These are phyloP conservation scores for Debaryomyces sp. DNA, from an alignment of 1,139 yeast genomes.

Conservation along the genomic window DNA sequence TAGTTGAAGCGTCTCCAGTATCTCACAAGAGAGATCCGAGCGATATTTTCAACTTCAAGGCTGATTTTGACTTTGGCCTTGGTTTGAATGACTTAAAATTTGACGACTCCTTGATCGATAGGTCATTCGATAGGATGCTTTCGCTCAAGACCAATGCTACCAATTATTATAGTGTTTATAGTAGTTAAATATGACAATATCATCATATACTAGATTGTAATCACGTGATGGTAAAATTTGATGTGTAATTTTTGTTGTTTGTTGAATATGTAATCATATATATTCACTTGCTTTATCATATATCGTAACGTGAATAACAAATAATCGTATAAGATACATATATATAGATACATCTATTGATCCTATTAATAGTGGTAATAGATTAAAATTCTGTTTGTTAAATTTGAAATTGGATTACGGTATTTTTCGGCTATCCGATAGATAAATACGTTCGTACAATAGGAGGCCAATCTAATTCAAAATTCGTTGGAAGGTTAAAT, in stretches of 20 bases:
- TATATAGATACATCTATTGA: conserved; percentile 1
- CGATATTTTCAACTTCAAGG: conserved; percentile 8
- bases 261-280: background rate
- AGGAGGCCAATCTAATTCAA: background rate
- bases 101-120: background rate
- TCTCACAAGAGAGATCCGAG: conserved; percentile 5
- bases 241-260: conserved; percentile 4
- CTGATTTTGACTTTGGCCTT: conserved; percentile 12
- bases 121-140: background rate
- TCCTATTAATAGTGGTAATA: conserved; percentile 2
- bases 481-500: background rate
- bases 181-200: background rate
- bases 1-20: conserved; percentile 10
- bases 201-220: background rate
- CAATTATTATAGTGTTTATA: conserved; percentile 6
- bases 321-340: background rate
- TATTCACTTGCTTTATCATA: conserved; percentile 3
- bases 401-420: conserved; percentile 1
- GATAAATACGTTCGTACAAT: conserved; percentile 1
- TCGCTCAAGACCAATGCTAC: conserved; percentile 4
- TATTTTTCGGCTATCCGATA: background rate
- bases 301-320: background rate
- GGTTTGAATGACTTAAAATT: background rate
- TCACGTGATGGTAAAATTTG: conserved; percentile 3
- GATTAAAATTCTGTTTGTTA: background rate